phyloP scores from a whole-genome alignment of 805 yeast species.

The Candida nitratophila region DNA sequence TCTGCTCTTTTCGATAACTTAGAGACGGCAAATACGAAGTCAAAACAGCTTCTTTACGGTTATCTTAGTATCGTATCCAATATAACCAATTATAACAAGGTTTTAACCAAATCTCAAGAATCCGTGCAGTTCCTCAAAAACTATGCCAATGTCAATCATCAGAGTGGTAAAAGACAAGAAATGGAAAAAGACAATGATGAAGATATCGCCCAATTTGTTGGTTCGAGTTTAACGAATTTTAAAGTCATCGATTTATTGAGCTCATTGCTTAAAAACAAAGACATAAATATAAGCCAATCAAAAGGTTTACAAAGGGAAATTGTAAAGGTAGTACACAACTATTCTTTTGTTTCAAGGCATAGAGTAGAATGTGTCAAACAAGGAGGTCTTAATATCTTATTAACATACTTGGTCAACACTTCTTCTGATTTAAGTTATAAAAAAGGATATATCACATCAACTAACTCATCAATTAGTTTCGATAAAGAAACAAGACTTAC shows the following conservation, averaged over 20 bases:
- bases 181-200: slow-evolving; percentile 21
- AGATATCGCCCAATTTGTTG: slow-evolving; percentile 21
- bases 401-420: slow-evolving; percentile 31
- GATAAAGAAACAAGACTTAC: slow-evolving; percentile 19
- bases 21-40: slow-evolving; percentile 1
- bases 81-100: slow-evolving; percentile 27
- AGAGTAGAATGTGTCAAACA: slow-evolving; percentile 36
- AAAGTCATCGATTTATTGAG: slow-evolving; percentile 12
- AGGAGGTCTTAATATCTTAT: slow-evolving; percentile 33
- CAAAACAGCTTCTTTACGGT: slow-evolving; percentile 28
- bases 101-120: slow-evolving; percentile 22
- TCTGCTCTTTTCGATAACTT: slow-evolving; percentile 13
- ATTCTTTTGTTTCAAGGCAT: slow-evolving; percentile 20
- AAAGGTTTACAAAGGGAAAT: slow-evolving; percentile 21
- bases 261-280: slow-evolving; percentile 9
- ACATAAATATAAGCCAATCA: slow-evolving; percentile 8
- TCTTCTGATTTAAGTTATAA: slow-evolving; percentile 18
- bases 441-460: background rate
- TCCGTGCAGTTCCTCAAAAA: slow-evolving; percentile 31
- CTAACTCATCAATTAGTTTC: slow-evolving; percentile 3
- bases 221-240: slow-evolving; percentile 14
- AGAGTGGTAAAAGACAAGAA: slow-evolving; percentile 19
- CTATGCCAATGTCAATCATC: slow-evolving; percentile 25
- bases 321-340: slow-evolving; percentile 28
- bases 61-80: slow-evolving; percentile 33